Base-by-base conservation (phyloP, 148 eudicot species). In the Chenopodium suecicum region DNA sequence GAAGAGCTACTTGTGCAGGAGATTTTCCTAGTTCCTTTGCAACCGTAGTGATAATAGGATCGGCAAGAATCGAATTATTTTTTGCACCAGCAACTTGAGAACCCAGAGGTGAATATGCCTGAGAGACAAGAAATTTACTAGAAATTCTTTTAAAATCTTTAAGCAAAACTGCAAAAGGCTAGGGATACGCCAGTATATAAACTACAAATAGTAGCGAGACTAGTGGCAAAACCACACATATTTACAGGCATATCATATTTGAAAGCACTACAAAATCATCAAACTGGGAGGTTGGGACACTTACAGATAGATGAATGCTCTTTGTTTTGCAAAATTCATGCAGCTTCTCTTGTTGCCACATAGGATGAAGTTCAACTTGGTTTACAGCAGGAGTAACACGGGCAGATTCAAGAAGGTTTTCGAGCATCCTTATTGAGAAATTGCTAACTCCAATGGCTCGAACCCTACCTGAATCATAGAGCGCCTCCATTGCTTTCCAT, bases 311-410 rank as follows among this genome's bases (percentile, higher is more conserved):
- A 80, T 88, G 94, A 60, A 91, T 80, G 46, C 87, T 84, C 74
- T 84, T 89, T 20, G 90, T 82, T 77, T 81, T 87, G 75, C 94
- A 91, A 64, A 86, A 78, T 74, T 87, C 74, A 70, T 80, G 90
- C 29, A 91, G 86, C 75, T 83, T 83, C 1, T 74, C 70, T 75
- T 91, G 94, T 81, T 89, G 92, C 94, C 92, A 89, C 56, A 81
- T 79, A 23, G 92, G 94, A 56, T 91, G 91, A 75, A 90, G 88
- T 84, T 91, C 94, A 46, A 91, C 94, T 80, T 90, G 91, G 80
- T 90, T 90, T 70, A 87, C 92, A 6, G 91, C 91, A 7, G 92
- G 94, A 44, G 88, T 86, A 44, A 90, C 78, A 20, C 84, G 83
- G 0, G 94, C 90, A 44, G 79, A 78, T 12, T 72, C 60, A 23